Conservation (phyloP, 225 moss, liverwort and hornwort species). For the Anthoceros angustus region DNA sequence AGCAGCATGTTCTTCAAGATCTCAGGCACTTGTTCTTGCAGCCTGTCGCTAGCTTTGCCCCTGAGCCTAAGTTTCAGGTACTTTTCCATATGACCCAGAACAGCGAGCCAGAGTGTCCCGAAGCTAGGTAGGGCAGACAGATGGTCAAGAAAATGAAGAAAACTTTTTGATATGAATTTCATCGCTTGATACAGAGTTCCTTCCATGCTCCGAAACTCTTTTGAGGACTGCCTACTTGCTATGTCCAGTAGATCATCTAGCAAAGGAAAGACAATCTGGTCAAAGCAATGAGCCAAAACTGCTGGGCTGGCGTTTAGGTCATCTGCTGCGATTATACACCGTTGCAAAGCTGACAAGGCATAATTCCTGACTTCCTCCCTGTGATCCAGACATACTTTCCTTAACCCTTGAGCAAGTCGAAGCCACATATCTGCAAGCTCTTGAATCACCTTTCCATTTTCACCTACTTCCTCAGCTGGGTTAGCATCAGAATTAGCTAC, state of each 20-base stretch:
- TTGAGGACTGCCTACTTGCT: constrained; percentile 64
- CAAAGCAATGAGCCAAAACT: constrained; percentile 73
- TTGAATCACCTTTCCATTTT: constrained; percentile 53
- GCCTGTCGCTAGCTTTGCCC: constrained; percentile 67
- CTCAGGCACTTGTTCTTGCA: constrained; percentile 88
- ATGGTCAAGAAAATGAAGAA: constrained; percentile 80
- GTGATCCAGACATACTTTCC: constrained; percentile 78
- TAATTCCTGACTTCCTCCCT: constrained; percentile 97
- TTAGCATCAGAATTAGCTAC: constrained; percentile 24
- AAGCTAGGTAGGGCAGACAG: constrained; percentile 73
- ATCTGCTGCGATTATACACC: constrained; percentile 71
- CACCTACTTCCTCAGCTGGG: constrained; percentile 14
- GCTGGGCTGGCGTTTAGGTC: constrained; percentile 62
- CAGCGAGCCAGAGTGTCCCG: constrained; percentile 73
- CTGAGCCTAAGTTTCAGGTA: constrained; percentile 69
- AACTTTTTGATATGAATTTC: constrained; percentile 82
- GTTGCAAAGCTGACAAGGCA: constrained; percentile 79
- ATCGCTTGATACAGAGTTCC: constrained; percentile 61
- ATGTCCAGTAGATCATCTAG: constrained; percentile 87
- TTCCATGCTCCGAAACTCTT: constrained; percentile 94
- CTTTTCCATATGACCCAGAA: constrained; percentile 87
- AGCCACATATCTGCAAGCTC: constrained; percentile 98
- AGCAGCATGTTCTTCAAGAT: constrained; percentile 78
- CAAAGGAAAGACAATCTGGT: constrained; percentile 65
- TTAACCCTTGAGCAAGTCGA: constrained; percentile 73